Conservation (phyloP, 2,329 filamentous ascomycete species). For the Cryphonectria parasitica region DNA sequence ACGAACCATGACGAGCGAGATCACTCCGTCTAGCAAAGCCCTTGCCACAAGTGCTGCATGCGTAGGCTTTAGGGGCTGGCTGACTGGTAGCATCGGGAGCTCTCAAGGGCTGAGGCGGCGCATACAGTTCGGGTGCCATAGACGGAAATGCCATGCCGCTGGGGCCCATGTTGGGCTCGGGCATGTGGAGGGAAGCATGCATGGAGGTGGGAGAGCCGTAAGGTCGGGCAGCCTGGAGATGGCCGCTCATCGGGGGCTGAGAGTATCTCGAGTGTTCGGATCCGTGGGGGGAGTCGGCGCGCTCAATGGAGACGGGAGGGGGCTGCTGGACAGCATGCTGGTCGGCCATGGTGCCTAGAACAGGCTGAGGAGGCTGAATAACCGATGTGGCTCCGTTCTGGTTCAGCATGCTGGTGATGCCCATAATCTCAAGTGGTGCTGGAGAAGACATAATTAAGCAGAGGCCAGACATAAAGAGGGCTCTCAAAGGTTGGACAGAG, state of each 20-base stretch:
- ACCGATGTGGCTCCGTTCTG: conserved; percentile 46
- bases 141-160: conserved; percentile 33
- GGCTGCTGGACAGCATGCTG: conserved; percentile 33
- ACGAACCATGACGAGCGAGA: conserved; percentile 79
- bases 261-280: conserved; percentile 64
- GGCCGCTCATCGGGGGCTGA: conserved; percentile 46
- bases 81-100: conserved; percentile 37
- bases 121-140: conserved; percentile 44
- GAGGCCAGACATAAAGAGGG: conserved; percentile 28
- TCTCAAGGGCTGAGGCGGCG: conserved; percentile 43
- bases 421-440: conserved; percentile 54
- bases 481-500: conserved; percentile 21
- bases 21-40: conserved; percentile 93
- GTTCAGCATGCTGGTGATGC: conserved; percentile 58
- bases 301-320: conserved; percentile 49
- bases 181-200: conserved; percentile 53
- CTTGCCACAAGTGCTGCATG: conserved; percentile 88
- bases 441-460: conserved; percentile 46
- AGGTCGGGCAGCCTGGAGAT: conserved; percentile 45
- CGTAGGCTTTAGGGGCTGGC: conserved; percentile 69
- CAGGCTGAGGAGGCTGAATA: conserved; percentile 34
- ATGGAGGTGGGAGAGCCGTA: conserved; percentile 60
- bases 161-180: conserved; percentile 45
- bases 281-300: conserved; percentile 61
- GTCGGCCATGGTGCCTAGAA: conserved; percentile 36